A percentile compares a stretch with the other conserved stretches of the same genome.
Evolutionary conservation across 2,329 filamentous ascomycete genomes (phyloP).

Genomic region (Neopestalotiopsis sp.): DNA sequence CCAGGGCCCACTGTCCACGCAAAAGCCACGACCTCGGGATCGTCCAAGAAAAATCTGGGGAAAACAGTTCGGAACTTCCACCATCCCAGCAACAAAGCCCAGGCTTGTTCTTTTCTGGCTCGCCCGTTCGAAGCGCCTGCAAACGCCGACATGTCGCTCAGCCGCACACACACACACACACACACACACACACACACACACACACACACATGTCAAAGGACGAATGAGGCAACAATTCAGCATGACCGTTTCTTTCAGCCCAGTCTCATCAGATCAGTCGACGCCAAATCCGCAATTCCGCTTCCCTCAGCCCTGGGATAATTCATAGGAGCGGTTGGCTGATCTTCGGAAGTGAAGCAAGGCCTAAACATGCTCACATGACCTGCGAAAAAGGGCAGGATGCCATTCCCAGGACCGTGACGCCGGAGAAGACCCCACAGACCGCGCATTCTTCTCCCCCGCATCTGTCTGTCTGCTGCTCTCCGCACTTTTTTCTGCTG

Average conservation of each 20-base stretch:
- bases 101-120: background rate
- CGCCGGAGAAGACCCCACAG: background rate
- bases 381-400: background rate
- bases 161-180: background rate
- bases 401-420: background rate
- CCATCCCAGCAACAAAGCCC: background rate
- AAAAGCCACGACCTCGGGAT: too few species aligned
- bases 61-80: background rate
- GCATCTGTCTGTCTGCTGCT: background rate
- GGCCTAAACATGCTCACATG: background rate
- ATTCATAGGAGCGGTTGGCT: slow-evolving; percentile 1
- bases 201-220: background rate
- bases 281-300: background rate
- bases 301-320: background rate
- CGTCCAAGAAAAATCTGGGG: background rate
- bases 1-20: too few species aligned
- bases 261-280: background rate
- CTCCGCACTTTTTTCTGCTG: background rate
- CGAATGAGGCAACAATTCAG: background rate
- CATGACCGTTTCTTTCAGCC: background rate
- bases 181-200: background rate
- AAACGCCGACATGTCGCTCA: background rate
- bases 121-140: background rate
- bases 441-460: background rate
- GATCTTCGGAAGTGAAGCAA: background rate